These are phyloP conservation scores for Davidsoniella australis DNA, from an alignment of 2,329 filamentous ascomycete genomes.

Conservation along the genomic window DNA sequence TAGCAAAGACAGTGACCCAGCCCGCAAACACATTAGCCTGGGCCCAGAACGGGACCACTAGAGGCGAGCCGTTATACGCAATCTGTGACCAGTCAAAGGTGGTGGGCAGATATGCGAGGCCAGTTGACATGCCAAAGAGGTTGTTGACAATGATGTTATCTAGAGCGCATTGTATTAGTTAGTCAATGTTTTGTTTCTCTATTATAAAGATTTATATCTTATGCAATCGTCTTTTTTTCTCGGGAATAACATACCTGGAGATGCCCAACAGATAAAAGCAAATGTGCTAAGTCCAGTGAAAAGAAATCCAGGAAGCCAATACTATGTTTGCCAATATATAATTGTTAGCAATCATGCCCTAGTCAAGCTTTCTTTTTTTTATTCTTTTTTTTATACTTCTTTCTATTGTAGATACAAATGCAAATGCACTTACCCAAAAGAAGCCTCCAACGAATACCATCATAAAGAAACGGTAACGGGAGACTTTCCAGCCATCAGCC, in stretches of 20 bases:
- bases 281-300: slow-evolving; percentile 33
- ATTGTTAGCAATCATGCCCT: too few species aligned
- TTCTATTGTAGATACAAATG: slow-evolving; percentile 16
- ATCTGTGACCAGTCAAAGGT: slow-evolving; percentile 36
- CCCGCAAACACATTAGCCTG: slow-evolving; percentile 37
- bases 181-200: background rate
- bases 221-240: background rate
- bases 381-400: too few species aligned
- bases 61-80: slow-evolving; percentile 31
- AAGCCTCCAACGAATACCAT: slow-evolving; percentile 34
- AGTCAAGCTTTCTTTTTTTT: too few species aligned
- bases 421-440: slow-evolving; percentile 20
- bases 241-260: slow-evolving; percentile 21
- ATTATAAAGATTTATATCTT: background rate
- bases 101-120: slow-evolving; percentile 41
- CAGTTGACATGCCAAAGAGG: slow-evolving; percentile 39
- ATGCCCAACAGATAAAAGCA: slow-evolving; percentile 43
- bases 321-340: slow-evolving; percentile 19
- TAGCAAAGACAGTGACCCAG: slow-evolving; percentile 35
- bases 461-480: slow-evolving; percentile 45
- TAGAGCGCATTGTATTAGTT: background rate
- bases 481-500: slow-evolving; percentile 43
- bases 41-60: slow-evolving; percentile 35
- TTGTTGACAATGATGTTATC: slow-evolving; percentile 41
- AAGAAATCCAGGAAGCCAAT: slow-evolving; percentile 33